A percentile compares a stretch with the other conserved stretches of the same genome.
phyloP scores from a whole-genome alignment of 345 rosid genomes.

The Xanthoceras sorbifolium region DNA sequence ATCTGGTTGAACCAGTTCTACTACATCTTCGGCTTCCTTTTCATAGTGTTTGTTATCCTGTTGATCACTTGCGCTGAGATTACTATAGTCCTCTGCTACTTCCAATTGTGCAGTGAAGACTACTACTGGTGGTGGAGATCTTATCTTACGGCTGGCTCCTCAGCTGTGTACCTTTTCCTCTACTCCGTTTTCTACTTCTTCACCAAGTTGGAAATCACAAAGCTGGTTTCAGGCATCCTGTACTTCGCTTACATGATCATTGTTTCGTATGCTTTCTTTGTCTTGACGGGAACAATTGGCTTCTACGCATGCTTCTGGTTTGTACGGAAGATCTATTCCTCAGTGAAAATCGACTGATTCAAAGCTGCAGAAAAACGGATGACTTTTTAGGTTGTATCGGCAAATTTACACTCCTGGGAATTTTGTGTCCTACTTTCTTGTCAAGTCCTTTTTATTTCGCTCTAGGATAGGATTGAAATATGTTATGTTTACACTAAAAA shows the following conservation, averaged over 20 bases:
- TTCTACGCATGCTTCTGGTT: slow-evolving; percentile 99
- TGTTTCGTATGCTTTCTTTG: slow-evolving; percentile 88
- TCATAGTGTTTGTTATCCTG: slow-evolving; percentile 84
- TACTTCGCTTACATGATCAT: slow-evolving; percentile 93
- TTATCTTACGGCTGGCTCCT: slow-evolving; percentile 91
- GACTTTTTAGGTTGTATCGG: not conserved
- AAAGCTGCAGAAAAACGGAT: slow-evolving; percentile 20
- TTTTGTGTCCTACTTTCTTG: slow-evolving; percentile 11
- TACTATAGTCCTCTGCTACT: slow-evolving; percentile 91
- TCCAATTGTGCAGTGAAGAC: slow-evolving; percentile 97
- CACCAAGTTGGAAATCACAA: slow-evolving; percentile 91
- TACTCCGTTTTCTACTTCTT: slow-evolving; percentile 95
- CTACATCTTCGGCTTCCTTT: slow-evolving; percentile 98
- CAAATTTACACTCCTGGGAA: slow-evolving; percentile 17
- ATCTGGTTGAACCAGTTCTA: slow-evolving; percentile 99
- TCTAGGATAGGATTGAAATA: slow-evolving; percentile 27
- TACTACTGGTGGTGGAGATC: slow-evolving; percentile 99
- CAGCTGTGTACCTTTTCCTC: slow-evolving; percentile 92
- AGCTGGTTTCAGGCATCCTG: slow-evolving; percentile 84
- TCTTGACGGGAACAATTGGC: slow-evolving; percentile 89
- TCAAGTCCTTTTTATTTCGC: slow-evolving; percentile 15
- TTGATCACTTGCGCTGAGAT: slow-evolving; percentile 95
- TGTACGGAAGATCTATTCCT: slow-evolving; percentile 90
- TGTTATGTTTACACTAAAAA: slow-evolving; percentile 21
- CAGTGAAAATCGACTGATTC: slow-evolving; percentile 86